Base-by-base conservation (phyloP, 331 rosid species). In the Ulmus americana region DNA sequence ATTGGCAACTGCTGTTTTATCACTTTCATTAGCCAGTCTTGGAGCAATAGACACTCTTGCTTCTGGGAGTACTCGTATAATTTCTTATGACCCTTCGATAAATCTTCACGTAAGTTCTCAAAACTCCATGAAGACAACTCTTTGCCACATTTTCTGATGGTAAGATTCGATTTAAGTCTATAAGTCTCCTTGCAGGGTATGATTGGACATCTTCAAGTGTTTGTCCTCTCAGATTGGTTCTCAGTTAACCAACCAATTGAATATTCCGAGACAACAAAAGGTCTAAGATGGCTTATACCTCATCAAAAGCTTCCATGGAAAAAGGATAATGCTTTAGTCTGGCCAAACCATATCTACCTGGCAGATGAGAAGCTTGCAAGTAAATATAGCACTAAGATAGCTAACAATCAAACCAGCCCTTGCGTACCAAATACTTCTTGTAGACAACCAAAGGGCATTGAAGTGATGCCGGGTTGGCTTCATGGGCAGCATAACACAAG, bases 181-280 rank as follows among this genome's bases (percentile, higher is more conserved):
- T 20, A 20, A 49, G 38, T 56, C 58, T 71, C 62, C 55, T 70
- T 59, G 28, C 75, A 86, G 95, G 90, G 90, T 65, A 63, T 86
- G 84, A 28, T 84, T 55, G 95, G 95, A 53, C 95, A 86, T 66
- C 76, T 86, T 46, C 95, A 86, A 70, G 79, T 84, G 76, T 86
- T 86, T 77, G 95, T 77, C 60, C 82, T 86, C 39, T 68, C 90
- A 42, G 78, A 82, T 64, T 79, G 87, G 90, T 70, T 77, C 70
- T 69, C 77, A 56, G 74, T 58, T 42, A 71, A 81, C 72, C 79
- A 77, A 44, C 83, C 77, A 38, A 62, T 73, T 53, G 81, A 75
- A 73, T 86, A 74, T 75, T 86, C 61, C 0, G 90, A 86, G 80
- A 77, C 95, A 54, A 72, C 78, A 44, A 75, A 82, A 73, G 87